These are phyloP conservation scores for Trypethelium eluteriae DNA, from an alignment of 495 filamentous ascomycete genomes.

Conservation along the genomic window DNA sequence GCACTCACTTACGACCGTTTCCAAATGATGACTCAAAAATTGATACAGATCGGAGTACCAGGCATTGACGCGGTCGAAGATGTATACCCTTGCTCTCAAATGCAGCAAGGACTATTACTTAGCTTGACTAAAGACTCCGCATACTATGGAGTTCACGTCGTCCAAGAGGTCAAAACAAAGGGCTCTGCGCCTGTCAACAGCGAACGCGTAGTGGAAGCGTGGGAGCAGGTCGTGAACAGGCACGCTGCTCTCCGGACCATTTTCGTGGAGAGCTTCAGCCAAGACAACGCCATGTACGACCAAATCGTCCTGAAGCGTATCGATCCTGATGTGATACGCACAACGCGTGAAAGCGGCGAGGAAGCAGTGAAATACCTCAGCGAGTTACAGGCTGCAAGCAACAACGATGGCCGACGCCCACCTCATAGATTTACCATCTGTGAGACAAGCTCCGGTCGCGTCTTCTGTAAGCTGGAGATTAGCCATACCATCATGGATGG, in stretches of 20 bases:
- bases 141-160: slow-evolving; percentile 54
- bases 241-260: slow-evolving; percentile 49
- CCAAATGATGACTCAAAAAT: slow-evolving; percentile 25
- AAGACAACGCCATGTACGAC: slow-evolving; percentile 38
- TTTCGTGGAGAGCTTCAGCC: slow-evolving; percentile 43
- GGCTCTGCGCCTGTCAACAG: slow-evolving; percentile 32
- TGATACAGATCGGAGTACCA: slow-evolving; percentile 38
- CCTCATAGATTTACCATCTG: slow-evolving; percentile 24
- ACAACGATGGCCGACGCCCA: slow-evolving; percentile 18
- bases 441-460: slow-evolving; percentile 16
- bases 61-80: slow-evolving; percentile 46
- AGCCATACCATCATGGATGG: slow-evolving; percentile 26
- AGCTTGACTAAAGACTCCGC: slow-evolving; percentile 50
- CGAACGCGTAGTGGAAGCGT: slow-evolving; percentile 39
- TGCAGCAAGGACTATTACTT: slow-evolving; percentile 61
- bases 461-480: slow-evolving; percentile 26
- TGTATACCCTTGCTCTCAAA: slow-evolving; percentile 58
- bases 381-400: slow-evolving; percentile 16
- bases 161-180: slow-evolving; percentile 48
- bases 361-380: slow-evolving; percentile 16
- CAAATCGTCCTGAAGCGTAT: slow-evolving; percentile 45
- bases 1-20: slow-evolving; percentile 53
- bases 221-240: slow-evolving; percentile 43
- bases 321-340: slow-evolving; percentile 15
- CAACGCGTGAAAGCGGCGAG: slow-evolving; percentile 15